These are phyloP conservation scores for Pestalotiopsis fici DNA, from an alignment of 2,329 filamentous ascomycete genomes.

Conservation along the genomic window DNA sequence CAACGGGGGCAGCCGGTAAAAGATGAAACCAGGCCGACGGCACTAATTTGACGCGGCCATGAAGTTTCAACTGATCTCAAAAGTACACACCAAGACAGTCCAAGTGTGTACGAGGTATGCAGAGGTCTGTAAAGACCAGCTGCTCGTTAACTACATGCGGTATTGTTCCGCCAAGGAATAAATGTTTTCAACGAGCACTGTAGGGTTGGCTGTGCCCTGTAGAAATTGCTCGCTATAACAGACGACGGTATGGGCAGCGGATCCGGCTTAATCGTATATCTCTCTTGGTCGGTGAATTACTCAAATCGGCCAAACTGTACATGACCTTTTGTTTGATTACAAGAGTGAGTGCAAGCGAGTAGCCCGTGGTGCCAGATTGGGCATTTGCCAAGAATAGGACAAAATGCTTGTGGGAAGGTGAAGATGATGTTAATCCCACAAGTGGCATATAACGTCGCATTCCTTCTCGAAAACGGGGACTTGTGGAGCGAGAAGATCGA, in stretches of 20 bases:
- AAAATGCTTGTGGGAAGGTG: background rate
- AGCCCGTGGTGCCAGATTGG: background rate
- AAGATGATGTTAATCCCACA: background rate
- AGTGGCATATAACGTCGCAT: constrained; percentile 2
- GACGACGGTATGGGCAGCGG: background rate
- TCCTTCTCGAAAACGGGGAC: background rate
- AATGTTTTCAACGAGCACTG: background rate
- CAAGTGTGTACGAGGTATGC: background rate
- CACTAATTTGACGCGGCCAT: background rate
- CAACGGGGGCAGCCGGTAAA: background rate
- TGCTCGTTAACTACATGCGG: background rate
- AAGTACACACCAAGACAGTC: background rate
- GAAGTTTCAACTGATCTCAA: background rate
- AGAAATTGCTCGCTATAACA: background rate
- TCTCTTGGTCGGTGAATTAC: background rate
- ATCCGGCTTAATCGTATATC: background rate
- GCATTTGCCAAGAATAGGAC: background rate
- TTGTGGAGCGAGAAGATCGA: background rate
- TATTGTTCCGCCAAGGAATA: background rate
- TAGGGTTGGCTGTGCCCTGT: background rate
- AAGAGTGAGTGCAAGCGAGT: background rate
- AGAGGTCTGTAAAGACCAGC: background rate
- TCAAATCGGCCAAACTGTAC: background rate
- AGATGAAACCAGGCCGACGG: constrained; percentile 2
- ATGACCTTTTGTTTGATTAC: background rate